Base-by-base conservation (phyloP, 179 eudicot genomes). In the Nepenthes alata region DNA sequence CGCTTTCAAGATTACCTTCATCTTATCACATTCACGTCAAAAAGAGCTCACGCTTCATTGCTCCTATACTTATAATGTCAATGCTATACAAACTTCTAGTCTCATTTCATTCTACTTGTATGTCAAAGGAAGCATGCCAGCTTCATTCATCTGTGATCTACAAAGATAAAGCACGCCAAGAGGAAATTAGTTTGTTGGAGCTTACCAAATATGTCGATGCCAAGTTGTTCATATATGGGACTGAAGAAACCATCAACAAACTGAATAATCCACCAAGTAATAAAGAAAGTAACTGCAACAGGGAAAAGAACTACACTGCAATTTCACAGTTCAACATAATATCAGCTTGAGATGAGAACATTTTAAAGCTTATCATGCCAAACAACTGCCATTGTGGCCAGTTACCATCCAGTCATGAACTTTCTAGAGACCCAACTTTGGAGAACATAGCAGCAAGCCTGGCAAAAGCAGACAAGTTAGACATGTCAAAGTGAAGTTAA, bases 161-260 rank as follows among this genome's bases (percentile, higher is more conserved):
- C 11, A 3, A 5, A 8, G 6, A 36, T 2, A 25, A 55, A 8
- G 39, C 11, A 36, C 5, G 1, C 9, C 3, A 11, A 7, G 16
- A 11, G 35, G 10, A 56, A 25, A 25, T 25, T 25, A 25, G 25
- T 25, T 25, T 25, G 25, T 25, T 25, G 25, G 60, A 57, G 66
- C 71, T 72, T 77, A 89, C 96, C 96, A 74, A 89, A 86, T 70
- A 89, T 84, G 44, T 89, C 85, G 59, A 89, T 72, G 53, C 96
- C 96, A 56, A 89, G 78, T 52, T 76, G 81, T 37, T 67, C 86
- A 72, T 89, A 89, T 37, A 89, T 70, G 48, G 96, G 96, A 77
- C 95, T 86, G 84, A 89, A 89, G 90, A 89, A 82, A 73, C 96
- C 88, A 63, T 89, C 96, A 64, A 86, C 95, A 74, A 89, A 89